A percentile compares a stretch with the other conserved stretches of the same genome.
Conservation (phyloP, 768 basidiomycete genomes). For the Lentinula detonsa region DNA sequence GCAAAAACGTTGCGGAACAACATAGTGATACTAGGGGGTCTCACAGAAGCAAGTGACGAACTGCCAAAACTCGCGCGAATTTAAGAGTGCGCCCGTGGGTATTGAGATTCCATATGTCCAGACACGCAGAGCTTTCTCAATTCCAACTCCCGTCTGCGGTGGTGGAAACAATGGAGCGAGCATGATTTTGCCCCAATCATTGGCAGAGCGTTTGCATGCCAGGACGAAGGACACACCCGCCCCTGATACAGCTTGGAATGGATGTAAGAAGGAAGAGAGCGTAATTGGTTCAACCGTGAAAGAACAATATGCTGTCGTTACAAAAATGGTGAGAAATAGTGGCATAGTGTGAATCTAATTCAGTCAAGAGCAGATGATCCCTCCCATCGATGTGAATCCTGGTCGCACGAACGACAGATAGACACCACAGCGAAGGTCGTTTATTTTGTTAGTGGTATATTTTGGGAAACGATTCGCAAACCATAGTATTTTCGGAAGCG, state of each 20-base stretch:
- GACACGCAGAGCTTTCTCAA: background rate
- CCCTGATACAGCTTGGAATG: background rate
- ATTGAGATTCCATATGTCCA: background rate
- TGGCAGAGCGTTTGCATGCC: background rate
- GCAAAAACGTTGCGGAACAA: conserved; percentile 22
- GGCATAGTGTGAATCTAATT: background rate
- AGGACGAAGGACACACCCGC: background rate
- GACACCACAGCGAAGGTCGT: background rate
- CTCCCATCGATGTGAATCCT: conserved; percentile 2
- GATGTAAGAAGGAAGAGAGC: background rate
- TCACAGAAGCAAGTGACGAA: conserved; percentile 1
- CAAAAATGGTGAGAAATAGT: background rate
- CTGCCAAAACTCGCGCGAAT: background rate
- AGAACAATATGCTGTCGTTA: background rate
- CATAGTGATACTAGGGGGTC: conserved; percentile 16
- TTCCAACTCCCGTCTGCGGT: background rate
- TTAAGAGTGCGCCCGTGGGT: conserved; percentile 1
- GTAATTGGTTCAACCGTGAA: conserved; percentile 4
- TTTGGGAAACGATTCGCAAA: background rate
- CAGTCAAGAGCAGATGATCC: background rate
- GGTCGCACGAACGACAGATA: background rate
- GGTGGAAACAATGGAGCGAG: background rate
- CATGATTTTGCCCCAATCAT: conserved; percentile 2
- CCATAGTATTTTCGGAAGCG: background rate
- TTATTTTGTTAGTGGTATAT: background rate